Percentiles rank a stretch among this genome's conserved stretches.
These are phyloP conservation scores for Lachancea kluyveri DNA, from an alignment of 805 yeast species.

Conservation along the genomic window DNA sequence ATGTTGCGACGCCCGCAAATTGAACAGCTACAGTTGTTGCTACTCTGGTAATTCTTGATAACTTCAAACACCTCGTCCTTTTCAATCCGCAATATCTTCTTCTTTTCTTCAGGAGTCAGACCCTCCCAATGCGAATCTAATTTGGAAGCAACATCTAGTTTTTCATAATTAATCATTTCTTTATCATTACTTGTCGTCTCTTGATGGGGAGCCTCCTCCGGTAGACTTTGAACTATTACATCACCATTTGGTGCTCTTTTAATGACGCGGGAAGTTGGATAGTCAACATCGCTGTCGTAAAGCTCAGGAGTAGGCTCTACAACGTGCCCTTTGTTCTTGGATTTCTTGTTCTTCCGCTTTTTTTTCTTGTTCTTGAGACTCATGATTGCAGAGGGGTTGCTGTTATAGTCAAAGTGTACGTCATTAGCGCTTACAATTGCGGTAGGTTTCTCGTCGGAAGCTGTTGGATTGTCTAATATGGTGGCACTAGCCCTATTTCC, in stretches of 20 bases:
- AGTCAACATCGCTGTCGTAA: conserved; percentile 52
- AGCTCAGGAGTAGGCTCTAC: conserved; percentile 37
- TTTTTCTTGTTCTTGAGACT: conserved; percentile 19
- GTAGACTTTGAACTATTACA: conserved; percentile 54
- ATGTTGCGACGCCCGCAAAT: conserved; percentile 71
- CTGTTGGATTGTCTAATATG: conserved; percentile 3
- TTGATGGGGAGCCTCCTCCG: conserved; percentile 16
- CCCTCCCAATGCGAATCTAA: conserved; percentile 53
- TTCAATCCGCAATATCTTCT: conserved; percentile 56
- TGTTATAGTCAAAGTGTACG: conserved; percentile 6
- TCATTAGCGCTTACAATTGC: conserved; percentile 5
- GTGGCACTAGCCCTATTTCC: conserved; percentile 3
- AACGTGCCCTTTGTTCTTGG: conserved; percentile 10
- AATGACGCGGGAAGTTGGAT: conserved; percentile 67
- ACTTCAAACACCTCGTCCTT: conserved; percentile 61
- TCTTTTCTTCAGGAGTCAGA: conserved; percentile 53
- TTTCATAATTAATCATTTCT: conserved; percentile 1
- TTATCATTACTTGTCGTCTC: background rate
- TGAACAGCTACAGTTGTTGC: conserved; percentile 55
- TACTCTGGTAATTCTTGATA: conserved; percentile 52
- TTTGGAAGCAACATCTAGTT: conserved; percentile 11
- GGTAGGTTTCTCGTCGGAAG: too few relatives aligned
- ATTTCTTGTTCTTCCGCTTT: conserved; percentile 22
- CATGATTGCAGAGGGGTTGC: too few relatives aligned
- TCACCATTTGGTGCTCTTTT: conserved; percentile 71